These are phyloP conservation scores for Solanum neorickii DNA, from an alignment of 257 asterid genomes.

Conservation along the genomic window DNA sequence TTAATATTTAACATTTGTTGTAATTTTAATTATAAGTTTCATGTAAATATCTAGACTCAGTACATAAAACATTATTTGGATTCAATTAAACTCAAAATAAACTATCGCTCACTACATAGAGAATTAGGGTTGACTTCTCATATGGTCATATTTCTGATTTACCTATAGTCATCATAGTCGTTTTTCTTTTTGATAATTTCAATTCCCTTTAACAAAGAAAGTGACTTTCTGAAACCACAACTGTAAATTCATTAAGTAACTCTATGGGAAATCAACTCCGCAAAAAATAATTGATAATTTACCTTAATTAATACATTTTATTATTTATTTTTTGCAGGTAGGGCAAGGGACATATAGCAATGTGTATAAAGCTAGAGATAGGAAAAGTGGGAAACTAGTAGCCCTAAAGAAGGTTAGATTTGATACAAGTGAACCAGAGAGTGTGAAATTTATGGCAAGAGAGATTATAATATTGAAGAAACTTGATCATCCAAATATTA, in stretches of 20 bases:
- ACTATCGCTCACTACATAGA: too few species aligned
- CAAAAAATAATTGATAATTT: too few species aligned
- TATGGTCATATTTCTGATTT: background rate
- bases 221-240: background rate
- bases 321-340: slow-evolving; percentile 26
- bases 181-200: background rate
- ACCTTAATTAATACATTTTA: background rate
- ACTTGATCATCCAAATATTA: slow-evolving; percentile 73
- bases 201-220: too few species aligned
- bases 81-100: too few species aligned
- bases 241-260: too few species aligned
- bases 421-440: slow-evolving; percentile 65
- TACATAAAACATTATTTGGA: too few species aligned
- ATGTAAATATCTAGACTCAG: background rate
- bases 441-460: slow-evolving; percentile 80
- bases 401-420: slow-evolving; percentile 75
- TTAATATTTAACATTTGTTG: background rate
- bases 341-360: slow-evolving; percentile 91
- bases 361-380: slow-evolving; percentile 69
- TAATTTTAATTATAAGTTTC: background rate
- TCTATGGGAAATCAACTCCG: background rate
- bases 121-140: background rate
- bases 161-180: background rate
- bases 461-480: slow-evolving; percentile 56
- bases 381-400: slow-evolving; percentile 43